Base-by-base conservation (phyloP, 129 eudicot species). In the Mikania micrantha region DNA sequence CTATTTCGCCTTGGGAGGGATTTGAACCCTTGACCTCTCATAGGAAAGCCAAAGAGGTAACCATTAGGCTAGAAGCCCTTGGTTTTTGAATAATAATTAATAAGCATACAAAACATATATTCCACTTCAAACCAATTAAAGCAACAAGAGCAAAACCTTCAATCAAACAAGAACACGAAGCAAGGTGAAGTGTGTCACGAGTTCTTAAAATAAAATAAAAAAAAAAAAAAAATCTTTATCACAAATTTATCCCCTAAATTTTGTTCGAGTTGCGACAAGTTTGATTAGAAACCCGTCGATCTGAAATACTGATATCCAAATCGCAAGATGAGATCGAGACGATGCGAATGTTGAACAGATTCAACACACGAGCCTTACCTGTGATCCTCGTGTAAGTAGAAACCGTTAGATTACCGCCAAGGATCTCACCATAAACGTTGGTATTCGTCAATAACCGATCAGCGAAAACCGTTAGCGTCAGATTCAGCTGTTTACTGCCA, bases 401-500 rank as follows among this genome's bases (percentile, higher is more conserved):
- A 5, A 92, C 65, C 6, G 88, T 84, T 69, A 88, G 58, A 9
- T 48, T 71, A 28, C 96, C 91, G 13, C 79, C 24, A 39, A 80
- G 22, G 8, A 77, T 63, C 9, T 85, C 91, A 15, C 78, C 44
- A 40, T 79, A 81, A n/a, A 86, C 19, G 1, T 82, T 28, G 10
- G 75, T 75, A 72, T 80, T 66, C 15, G 84, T 66, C 13, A 92
- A 69, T 41, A 92, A 73, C 1, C 91, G 88, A 77, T 92, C 96
- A 4, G 96, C 96, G 76, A 84, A 80, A 11, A 92, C 35, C 16
- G 87, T 82, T 49, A 92, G 82, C 5, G 89, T 83, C 9, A 92
- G 74, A 60, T 88, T 85, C 82, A 92, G 7, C 0, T 76, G 31
- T n/a, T 40, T 36, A 2, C 85, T 79, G 24, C 52, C 54, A 25